Evolutionary conservation across 2,329 filamentous ascomycete species (phyloP), one percentile per base, ranked within the genome.

Genomic region (Daldinia sp.): DNA sequence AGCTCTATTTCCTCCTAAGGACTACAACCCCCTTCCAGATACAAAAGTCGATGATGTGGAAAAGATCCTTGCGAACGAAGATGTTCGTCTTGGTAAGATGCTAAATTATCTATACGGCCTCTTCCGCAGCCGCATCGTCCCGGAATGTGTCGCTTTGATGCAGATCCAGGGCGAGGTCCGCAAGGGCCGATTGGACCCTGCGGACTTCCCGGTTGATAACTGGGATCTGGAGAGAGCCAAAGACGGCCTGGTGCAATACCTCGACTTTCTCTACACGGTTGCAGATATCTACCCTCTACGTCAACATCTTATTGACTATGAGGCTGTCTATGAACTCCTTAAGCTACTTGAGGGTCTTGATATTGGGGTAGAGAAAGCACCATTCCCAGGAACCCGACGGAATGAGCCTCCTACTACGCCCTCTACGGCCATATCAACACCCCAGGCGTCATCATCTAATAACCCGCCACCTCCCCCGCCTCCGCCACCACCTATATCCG

Each of bases 191-290:
- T 89, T 91, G 15, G 88, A 95, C 67, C 90, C 93, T 0, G 89
- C 93, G 69, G 94, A 98, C 75, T 98, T 98, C 75, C 95, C 95
- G 0, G 90, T 98, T 1, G 97, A 98, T 75, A 87, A 94, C 53
- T 98, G 95, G 95, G 95, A 98, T 75, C 97, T 98, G 92, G 95
- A 98, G 78, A 89, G 95, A 13, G 95, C 97, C 65, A 97, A 97
- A 78, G 95, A 98, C 76, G 95, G 95, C 0, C 89, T 98, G 0
- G 93, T 94, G 58, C 94, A 98, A 79, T 97, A 97, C 77, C 88
- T 98, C 1, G 94, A 98, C 74, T 97, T 98, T 78, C 92, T 98
- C 60, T 93, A 92, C 15, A 94, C 96, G 0, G 88, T 97, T 30
- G 94, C 93, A 0, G 94, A 97, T 76, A 92, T 95, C 74, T 87